phyloP scores from a whole-genome alignment of 805 yeast species.

The Lipomyces sp. region DNA sequence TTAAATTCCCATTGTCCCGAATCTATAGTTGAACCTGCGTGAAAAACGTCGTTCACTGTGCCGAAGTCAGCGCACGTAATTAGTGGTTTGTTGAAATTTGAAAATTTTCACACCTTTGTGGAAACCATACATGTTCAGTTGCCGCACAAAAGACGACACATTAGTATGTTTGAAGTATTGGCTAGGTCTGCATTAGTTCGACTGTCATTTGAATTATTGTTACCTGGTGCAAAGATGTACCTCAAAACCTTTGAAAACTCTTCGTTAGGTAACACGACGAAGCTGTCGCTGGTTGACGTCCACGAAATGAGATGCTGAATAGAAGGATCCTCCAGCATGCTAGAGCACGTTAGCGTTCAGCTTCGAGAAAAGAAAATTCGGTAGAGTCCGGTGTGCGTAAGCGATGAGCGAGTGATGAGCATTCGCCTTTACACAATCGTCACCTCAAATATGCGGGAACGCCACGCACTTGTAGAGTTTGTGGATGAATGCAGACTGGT shows the following conservation, averaged over 20 bases:
- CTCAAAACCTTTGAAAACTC: slow-evolving; percentile 76
- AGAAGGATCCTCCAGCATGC: slow-evolving; percentile 81
- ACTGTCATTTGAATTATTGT: background rate
- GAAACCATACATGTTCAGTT: slow-evolving; percentile 94
- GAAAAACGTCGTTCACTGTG: slow-evolving; percentile 49
- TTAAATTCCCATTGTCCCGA: slow-evolving; percentile 78
- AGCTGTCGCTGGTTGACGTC: slow-evolving; percentile 71
- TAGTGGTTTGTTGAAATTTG: background rate
- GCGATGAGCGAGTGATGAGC: background rate
- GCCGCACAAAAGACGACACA: slow-evolving; percentile 90
- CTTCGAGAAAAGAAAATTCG: background rate
- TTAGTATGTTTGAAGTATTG: slow-evolving; percentile 90
- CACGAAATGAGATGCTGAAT: slow-evolving; percentile 84
- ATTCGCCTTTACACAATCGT: background rate
- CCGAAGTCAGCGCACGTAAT: slow-evolving; percentile 35
- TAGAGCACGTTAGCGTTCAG: slow-evolving; percentile 37
- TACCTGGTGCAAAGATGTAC: slow-evolving; percentile 13
- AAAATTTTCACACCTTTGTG: slow-evolving; percentile 63
- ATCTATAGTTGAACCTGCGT: slow-evolving; percentile 36
- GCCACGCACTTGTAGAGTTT: slow-evolving; percentile 63
- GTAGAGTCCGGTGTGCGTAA: background rate
- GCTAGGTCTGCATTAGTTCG: slow-evolving; percentile 41
- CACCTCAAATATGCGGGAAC: background rate
- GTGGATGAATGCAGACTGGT: slow-evolving; percentile 76
- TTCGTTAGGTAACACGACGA: slow-evolving; percentile 82